Conservation (phyloP, 2,329 filamentous ascomycete species). For the Nothophaeocryptopus gaeumannii region DNA sequence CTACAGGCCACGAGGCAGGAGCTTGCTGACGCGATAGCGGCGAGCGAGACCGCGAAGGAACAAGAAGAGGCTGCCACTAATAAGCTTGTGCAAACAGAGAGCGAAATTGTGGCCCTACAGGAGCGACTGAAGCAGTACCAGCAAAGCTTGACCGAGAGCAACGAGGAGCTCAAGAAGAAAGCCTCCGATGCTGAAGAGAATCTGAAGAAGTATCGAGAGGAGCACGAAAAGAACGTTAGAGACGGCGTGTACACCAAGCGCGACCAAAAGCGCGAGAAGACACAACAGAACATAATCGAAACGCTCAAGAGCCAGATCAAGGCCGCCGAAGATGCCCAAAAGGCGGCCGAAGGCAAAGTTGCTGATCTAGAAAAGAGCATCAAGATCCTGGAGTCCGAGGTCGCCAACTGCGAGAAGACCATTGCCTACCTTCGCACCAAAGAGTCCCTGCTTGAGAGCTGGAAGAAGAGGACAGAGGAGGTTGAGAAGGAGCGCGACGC, state of each 20-base stretch:
- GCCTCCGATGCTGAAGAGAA: constrained; percentile 33
- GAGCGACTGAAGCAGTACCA: constrained; percentile 34
- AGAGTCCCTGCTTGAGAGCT: constrained; percentile 16
- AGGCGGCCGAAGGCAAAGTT: constrained; percentile 45
- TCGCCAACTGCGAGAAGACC: constrained; percentile 18
- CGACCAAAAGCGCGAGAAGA: constrained; percentile 53
- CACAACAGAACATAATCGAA: constrained; percentile 56
- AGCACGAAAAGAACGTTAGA: constrained; percentile 46
- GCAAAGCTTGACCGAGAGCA: constrained; percentile 12
- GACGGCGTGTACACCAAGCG: constrained; percentile 49
- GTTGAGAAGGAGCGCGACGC: constrained; percentile 28
- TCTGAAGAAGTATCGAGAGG: constrained; percentile 40
- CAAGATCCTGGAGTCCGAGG: constrained; percentile 32
- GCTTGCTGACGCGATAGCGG: constrained; percentile 40
- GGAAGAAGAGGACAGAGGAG: constrained; percentile 34
- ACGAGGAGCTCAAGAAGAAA: constrained; percentile 42
- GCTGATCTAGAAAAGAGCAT: constrained; percentile 35
- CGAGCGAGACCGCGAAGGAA: constrained; percentile 40
- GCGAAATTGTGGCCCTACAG: constrained; percentile 58
- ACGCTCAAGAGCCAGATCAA: constrained; percentile 54
- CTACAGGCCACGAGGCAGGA: constrained; percentile 35
- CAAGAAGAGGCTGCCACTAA: constrained; percentile 41
- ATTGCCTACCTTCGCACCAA: constrained; percentile 19
- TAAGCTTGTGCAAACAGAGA: constrained; percentile 24
- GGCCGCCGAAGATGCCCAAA: constrained; percentile 51